Evolutionary conservation across 129 eudicot species (phyloP).

Genomic region (Cynara cardunculus): DNA sequence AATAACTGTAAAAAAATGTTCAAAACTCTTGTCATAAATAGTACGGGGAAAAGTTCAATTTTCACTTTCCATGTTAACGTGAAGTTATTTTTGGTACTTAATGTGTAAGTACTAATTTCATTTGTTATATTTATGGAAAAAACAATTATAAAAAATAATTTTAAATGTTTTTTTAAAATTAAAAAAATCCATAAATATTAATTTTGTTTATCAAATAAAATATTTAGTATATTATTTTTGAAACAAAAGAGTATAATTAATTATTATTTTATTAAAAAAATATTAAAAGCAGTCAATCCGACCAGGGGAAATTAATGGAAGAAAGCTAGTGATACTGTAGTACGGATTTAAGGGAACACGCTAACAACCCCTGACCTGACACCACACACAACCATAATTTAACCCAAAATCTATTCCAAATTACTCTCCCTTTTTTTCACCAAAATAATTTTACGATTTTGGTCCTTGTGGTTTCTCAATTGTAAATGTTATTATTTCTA

Average conservation of each 20-base stretch:
- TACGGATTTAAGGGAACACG: constrained; percentile 3
- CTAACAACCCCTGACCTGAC: neutral
- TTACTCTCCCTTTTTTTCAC: neutral
- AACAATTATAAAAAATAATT: too few relatives aligned
- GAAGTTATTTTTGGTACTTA: neutral
- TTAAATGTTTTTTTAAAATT: too few relatives aligned
- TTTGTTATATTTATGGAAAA: too few relatives aligned
- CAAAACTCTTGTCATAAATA: neutral
- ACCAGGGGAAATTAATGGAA: neutral
- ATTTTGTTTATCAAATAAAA: too few relatives aligned
- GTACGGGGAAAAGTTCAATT: neutral
- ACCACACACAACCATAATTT: neutral
- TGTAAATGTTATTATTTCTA: too few relatives aligned
- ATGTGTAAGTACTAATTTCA: neutral
- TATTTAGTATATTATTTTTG: neutral
- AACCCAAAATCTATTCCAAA: neutral
- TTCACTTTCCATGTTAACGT: neutral
- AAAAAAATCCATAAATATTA: too few relatives aligned
- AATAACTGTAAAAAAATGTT: too few relatives aligned
- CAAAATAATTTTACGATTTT: neutral
- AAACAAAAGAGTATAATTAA: neutral
- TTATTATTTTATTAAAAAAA: neutral
- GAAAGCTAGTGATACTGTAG: neutral
- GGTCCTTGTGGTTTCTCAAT: too few relatives aligned
- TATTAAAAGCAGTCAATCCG: neutral